phyloP scores from a whole-genome alignment of 2,329 filamentous ascomycete species.

The Aspergillus quadricinctus region DNA sequence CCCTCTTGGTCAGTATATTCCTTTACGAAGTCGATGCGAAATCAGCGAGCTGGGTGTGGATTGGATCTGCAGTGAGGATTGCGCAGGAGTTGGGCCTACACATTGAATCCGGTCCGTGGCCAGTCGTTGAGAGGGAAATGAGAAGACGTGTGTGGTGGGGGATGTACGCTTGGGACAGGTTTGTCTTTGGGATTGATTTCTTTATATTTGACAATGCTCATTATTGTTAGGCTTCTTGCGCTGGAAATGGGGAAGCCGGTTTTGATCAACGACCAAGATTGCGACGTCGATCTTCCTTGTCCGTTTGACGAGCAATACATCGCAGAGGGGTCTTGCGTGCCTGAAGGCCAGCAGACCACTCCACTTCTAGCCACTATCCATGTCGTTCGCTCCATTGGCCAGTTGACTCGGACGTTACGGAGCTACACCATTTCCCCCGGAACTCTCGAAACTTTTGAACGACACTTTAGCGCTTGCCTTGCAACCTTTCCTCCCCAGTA shows the following conservation, averaged over 20 bases:
- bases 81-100: constrained; percentile 83
- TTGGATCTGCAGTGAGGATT: constrained; percentile 72
- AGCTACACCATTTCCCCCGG: constrained; percentile 62
- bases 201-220: not conserved
- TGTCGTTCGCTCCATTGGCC: constrained; percentile 71
- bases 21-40: constrained; percentile 82
- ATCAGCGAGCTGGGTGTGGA: constrained; percentile 80
- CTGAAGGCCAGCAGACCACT: constrained; percentile 54
- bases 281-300: constrained; percentile 75
- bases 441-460: constrained; percentile 73
- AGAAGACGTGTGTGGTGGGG: constrained; percentile 89
- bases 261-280: constrained; percentile 82
- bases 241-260: constrained; percentile 77
- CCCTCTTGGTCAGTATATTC: constrained; percentile 71
- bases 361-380: constrained; percentile 76
- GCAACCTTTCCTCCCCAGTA: constrained; percentile 71
- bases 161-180: constrained; percentile 84
- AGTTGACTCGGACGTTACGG: constrained; percentile 66
- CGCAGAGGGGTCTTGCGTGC: constrained; percentile 47
- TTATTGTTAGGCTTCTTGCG: constrained; percentile 56
- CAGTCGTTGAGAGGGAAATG: constrained; percentile 77
- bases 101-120: constrained; percentile 67
- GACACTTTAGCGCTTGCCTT: constrained; percentile 72
- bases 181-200: constrained; percentile 19
- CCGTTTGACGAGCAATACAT: constrained; percentile 69